Evolutionary conservation across 2,329 filamentous ascomycete species (phyloP).

Genomic region (Zasmidium citrigriseum): DNA sequence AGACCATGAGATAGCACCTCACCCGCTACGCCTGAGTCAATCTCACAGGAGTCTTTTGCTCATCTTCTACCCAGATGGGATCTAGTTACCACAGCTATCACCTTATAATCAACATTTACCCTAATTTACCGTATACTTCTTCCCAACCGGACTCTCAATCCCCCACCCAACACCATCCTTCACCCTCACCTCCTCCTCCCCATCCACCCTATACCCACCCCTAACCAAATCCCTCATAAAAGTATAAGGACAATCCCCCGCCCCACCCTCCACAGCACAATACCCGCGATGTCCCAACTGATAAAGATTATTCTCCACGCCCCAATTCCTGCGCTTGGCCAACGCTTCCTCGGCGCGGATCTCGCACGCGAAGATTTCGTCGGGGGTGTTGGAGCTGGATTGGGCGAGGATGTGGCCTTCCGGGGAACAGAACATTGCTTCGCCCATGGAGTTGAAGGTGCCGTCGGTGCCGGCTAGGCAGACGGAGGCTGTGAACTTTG

Average conservation of each 20-base stretch:
- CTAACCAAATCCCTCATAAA: constrained; percentile 29
- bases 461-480: constrained; percentile 31
- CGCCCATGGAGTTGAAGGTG: constrained; percentile 30
- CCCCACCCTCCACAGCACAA: constrained; percentile 27
- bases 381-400: constrained; percentile 20
- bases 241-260: constrained; percentile 29
- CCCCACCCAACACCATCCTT: constrained; percentile 28
- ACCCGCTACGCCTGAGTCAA: too few relatives aligned
- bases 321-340: constrained; percentile 25
- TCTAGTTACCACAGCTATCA: too few relatives aligned
- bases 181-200: constrained; percentile 26
- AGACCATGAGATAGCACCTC: too few relatives aligned
- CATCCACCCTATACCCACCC: constrained; percentile 25
- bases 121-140: constrained; percentile 20
- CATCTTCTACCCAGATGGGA: too few relatives aligned
- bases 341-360: constrained; percentile 26
- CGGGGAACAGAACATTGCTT: constrained; percentile 29
- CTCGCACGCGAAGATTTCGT: constrained; percentile 31
- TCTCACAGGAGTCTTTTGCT: too few relatives aligned
- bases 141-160: constrained; percentile 19
- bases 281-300: constrained; percentile 30
- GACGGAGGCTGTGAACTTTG: constrained; percentile 30
- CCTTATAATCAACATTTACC: too few relatives aligned
- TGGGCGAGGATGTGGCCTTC: constrained; percentile 26
- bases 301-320: constrained; percentile 31